Evolutionary conservation across 768 basidiomycete genomes (phyloP), one percentile per base, ranked within the genome.

Genomic region (Hypholoma fasciculare): DNA sequence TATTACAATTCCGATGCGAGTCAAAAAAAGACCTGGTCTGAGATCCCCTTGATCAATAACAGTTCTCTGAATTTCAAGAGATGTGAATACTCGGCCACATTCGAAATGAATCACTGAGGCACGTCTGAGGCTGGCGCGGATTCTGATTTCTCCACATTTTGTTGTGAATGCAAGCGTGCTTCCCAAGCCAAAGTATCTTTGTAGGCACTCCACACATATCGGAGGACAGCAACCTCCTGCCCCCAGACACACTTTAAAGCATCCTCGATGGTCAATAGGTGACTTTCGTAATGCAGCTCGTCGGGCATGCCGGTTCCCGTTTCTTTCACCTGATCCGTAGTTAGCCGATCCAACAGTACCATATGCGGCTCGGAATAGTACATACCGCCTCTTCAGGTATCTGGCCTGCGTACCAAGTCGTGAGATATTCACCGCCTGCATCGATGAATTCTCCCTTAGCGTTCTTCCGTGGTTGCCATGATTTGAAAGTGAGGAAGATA

Each of bases 261-360:
- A n/a, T 82, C 76, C 0, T 82, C 74, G n/a, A 73, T 65, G 0
- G 69, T 53, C 3, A 84, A 47, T 12, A 87, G 66, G 56, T 77
- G 69, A 13, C 79, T 74, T 39, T 68, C 66, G 65, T 78, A 88
- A 49, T 74, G 65, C 59, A 77, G 67, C 64, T 88, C 87, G 63
- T 87, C 76, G 0, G 78, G 68, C 84, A 86, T 87, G 7, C 82
- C 80, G 12, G 86, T 87, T 14, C 78, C 76, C 34, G 67, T 62
- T 20, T 83, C 75, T 13, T 71, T 74, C 5, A 78, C 74, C 84
- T 86, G 39, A 5, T 9, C 4, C 39, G 34, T 52, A 49, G 14
- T 36, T 20, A 51, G 11, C 17, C 23, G 30, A 34, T 20, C n/a
- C 17, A 52, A 11, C 39, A 12, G 34, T 5, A 5, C 19, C 38